phyloP scores from a whole-genome alignment of 2,329 filamentous ascomycete genomes.

The Golovinomyces cichoracearum region DNA sequence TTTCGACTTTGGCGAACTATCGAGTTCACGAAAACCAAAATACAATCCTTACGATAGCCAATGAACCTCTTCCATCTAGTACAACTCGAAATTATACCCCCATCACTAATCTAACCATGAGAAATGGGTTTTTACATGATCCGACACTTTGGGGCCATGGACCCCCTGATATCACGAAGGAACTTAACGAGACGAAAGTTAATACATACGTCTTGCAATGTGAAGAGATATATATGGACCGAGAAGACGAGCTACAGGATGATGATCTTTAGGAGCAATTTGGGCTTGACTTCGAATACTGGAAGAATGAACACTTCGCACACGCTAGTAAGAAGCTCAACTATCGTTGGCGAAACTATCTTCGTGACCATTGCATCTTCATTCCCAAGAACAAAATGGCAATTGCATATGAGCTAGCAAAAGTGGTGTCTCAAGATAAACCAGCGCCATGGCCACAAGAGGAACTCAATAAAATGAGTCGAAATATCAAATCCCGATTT shows the following conservation, averaged over 20 bases:
- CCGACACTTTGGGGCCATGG: background rate
- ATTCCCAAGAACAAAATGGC: background rate
- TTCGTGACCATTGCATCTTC: background rate
- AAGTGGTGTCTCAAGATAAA: background rate
- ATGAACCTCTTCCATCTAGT: too few species aligned
- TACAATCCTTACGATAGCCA: too few species aligned
- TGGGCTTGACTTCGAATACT: background rate
- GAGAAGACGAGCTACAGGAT: background rate
- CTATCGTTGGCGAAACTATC: background rate
- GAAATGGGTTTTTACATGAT: background rate
- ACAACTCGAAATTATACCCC: too few species aligned
- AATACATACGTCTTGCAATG: background rate
- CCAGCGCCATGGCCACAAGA: background rate
- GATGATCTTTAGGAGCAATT: background rate
- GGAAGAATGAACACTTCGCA: background rate
- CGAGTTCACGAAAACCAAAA: too few species aligned
- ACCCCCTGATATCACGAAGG: background rate
- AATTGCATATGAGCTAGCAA: background rate
- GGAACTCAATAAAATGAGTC: background rate
- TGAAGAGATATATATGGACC: background rate
- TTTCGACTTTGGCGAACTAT: too few species aligned
- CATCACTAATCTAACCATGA: too few species aligned
- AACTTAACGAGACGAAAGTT: background rate
- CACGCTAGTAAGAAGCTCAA: background rate
- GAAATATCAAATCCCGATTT: background rate